These are phyloP conservation scores for Aspergillus spinulosporus DNA, from an alignment of 2,329 filamentous ascomycete species.

Conservation along the genomic window DNA sequence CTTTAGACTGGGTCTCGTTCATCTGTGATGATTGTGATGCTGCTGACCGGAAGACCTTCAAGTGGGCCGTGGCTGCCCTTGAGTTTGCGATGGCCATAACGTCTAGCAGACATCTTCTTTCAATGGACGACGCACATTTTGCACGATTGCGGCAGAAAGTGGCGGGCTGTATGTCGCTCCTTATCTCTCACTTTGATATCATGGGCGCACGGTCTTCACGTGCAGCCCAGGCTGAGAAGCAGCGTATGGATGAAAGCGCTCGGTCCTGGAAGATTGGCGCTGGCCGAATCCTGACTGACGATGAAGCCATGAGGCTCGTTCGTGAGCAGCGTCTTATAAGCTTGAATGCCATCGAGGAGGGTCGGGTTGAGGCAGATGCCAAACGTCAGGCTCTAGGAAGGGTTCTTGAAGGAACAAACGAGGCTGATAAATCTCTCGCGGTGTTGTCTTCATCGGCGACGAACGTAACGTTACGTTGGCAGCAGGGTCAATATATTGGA, in stretches of 20 bases:
- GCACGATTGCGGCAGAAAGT: conserved; percentile 80
- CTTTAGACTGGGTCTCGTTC: conserved; percentile 95
- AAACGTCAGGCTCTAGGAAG: conserved; percentile 85
- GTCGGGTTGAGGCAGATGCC: conserved; percentile 74
- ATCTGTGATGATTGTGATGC: conserved; percentile 96
- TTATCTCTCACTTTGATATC: conserved; percentile 98
- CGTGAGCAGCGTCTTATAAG: conserved; percentile 72
- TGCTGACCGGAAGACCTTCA: conserved; percentile 91
- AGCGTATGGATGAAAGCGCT: conserved; percentile 76
- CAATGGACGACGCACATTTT: conserved; percentile 85
- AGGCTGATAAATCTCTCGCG: conserved; percentile 91
- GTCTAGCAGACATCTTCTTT: conserved; percentile 86
- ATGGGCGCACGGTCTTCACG: conserved; percentile 94
- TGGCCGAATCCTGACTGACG: conserved; percentile 72
- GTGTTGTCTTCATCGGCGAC: conserved; percentile 92
- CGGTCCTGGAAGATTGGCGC: conserved; percentile 78
- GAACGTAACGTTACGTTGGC: conserved; percentile 95
- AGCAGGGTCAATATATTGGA: conserved; percentile 97
- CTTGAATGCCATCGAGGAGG: conserved; percentile 73
- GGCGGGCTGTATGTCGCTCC: conserved; percentile 91
- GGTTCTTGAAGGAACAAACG: conserved; percentile 90
- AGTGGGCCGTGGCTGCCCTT: conserved; percentile 92
- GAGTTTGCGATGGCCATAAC: conserved; percentile 99
- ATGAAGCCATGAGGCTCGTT: conserved; percentile 76
- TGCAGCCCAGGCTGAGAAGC: conserved; percentile 90